Percentiles rank a stretch among this genome's conserved stretches.
Evolutionary conservation across 2,329 filamentous ascomycete genomes (phyloP).

Genomic region (Lecanoromycetidae sp.): DNA sequence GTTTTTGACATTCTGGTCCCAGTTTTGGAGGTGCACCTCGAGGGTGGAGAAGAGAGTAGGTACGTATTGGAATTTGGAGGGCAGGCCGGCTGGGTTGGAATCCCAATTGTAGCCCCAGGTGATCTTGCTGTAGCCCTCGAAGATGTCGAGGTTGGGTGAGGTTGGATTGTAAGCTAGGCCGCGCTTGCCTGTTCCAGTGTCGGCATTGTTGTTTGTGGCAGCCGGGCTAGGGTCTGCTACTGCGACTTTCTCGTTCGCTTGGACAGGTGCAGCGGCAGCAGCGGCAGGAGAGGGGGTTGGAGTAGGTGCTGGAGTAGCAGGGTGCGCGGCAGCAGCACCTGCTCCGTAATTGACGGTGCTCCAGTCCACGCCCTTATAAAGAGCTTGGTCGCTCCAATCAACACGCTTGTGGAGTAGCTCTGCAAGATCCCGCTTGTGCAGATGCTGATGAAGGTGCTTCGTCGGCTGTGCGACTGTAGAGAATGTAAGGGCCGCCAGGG

Average conservation of each 20-base stretch:
- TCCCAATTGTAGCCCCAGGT: conserved; percentile 39
- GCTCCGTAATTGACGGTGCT: conserved; percentile 3
- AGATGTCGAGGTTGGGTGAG: conserved; percentile 23
- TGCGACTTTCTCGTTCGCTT: neutral
- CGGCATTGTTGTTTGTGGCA: neutral
- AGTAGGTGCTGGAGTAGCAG: neutral
- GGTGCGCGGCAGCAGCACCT: neutral
- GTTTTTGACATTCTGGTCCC: conserved; percentile 25
- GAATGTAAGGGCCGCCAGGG: conserved; percentile 1
- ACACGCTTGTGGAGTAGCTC: conserved; percentile 3
- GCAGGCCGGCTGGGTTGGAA: conserved; percentile 19
- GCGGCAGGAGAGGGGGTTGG: neutral
- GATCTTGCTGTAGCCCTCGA: conserved; percentile 21
- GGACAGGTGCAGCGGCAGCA: neutral
- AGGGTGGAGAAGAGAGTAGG: conserved; percentile 34
- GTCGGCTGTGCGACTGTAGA: neutral
- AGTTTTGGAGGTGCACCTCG: conserved; percentile 26
- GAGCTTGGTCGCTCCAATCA: conserved; percentile 4
- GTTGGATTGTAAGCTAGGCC: conserved; percentile 33
- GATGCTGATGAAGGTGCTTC: neutral
- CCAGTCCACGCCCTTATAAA: conserved; percentile 12
- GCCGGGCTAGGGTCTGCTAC: neutral
- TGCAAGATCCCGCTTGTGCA: neutral
- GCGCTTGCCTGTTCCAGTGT: conserved; percentile 22
- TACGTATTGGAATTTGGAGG: conserved; percentile 28